phyloP scores from a whole-genome alignment of 2,329 filamentous ascomycete genomes.

The Dothistroma pini region DNA sequence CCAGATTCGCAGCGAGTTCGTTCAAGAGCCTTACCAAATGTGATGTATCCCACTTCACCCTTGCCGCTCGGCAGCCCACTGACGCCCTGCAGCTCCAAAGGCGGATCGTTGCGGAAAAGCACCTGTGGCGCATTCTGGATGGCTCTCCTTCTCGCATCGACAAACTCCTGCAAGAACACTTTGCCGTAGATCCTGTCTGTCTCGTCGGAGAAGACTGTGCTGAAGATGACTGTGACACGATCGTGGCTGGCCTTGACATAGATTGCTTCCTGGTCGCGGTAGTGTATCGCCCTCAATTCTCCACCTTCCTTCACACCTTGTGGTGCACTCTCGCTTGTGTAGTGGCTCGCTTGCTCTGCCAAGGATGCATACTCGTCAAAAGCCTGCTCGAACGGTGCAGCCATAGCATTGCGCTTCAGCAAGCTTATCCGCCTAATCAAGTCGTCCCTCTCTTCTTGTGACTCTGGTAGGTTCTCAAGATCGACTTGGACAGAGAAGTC shows the following conservation, averaged over 20 bases:
- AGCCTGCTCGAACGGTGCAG: constrained; percentile 93
- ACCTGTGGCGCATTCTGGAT: constrained; percentile 99
- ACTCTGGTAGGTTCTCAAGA: constrained; percentile 76
- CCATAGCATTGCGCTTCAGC: constrained; percentile 98
- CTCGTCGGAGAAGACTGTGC: constrained; percentile 95
- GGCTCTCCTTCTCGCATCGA: constrained; percentile 87
- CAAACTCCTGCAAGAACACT: constrained; percentile 98
- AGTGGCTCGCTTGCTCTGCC: constrained; percentile 84
- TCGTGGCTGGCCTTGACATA: constrained; percentile 98
- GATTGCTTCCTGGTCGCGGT: constrained; percentile 97
- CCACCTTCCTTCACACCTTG: constrained; percentile 87
- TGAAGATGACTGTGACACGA: constrained; percentile 98
- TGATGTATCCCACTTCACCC: constrained; percentile 93
- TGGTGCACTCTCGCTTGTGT: constrained; percentile 89
- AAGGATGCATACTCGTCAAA: constrained; percentile 89
- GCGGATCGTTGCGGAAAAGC: constrained; percentile 89
- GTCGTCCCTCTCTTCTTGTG: constrained; percentile 81
- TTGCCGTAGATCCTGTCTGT: constrained; percentile 97
- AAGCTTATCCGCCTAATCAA: constrained; percentile 83
- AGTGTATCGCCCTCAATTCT: constrained; percentile 93
- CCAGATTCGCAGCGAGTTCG: neutral
- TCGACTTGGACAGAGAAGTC: constrained; percentile 94
- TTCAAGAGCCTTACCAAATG: constrained; percentile 67
- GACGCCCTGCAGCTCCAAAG: constrained; percentile 82
- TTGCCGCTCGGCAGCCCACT: constrained; percentile 75